These are phyloP conservation scores for Kwoniella sp. DNA, from an alignment of 768 basidiomycete species.

Conservation along the genomic window DNA sequence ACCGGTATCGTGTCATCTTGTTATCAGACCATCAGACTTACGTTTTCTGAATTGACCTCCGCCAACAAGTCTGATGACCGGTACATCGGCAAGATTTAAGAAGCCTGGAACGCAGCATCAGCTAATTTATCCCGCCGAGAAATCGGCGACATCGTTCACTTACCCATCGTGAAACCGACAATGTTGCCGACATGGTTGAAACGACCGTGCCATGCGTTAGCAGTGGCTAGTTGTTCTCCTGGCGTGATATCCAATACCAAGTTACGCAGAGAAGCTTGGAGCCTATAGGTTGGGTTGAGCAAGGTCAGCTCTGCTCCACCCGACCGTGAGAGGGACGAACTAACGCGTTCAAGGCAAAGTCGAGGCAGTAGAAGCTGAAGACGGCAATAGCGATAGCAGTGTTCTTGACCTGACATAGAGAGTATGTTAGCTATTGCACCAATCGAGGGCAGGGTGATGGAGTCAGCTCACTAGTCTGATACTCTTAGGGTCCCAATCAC, in stretches of 20 bases:
- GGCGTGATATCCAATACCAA: constrained; percentile 91
- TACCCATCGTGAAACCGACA: constrained; percentile 87
- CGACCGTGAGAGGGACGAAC: constrained; percentile 3
- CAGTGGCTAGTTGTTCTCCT: constrained; percentile 82
- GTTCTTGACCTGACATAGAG: constrained; percentile 62
- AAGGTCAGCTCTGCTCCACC: neutral
- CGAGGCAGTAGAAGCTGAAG: constrained; percentile 85
- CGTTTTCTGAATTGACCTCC: constrained; percentile 89
- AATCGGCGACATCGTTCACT: constrained; percentile 27
- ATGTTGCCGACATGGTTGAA: constrained; percentile 98
- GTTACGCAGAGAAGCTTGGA: constrained; percentile 82
- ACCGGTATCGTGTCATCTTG: neutral
- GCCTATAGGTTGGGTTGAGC: constrained; percentile 13
- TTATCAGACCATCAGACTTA: constrained; percentile 5
- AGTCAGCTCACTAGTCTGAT: constrained; percentile 62
- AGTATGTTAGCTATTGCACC: neutral
- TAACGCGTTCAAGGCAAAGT: constrained; percentile 92
- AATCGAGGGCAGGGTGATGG: too few species aligned
- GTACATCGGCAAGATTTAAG: constrained; percentile 77
- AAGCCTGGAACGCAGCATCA: constrained; percentile 65
- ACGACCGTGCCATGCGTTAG: constrained; percentile 95
- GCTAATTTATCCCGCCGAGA: neutral
- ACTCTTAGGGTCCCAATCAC: constrained; percentile 83
- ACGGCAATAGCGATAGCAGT: constrained; percentile 84
- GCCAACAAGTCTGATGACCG: constrained; percentile 76